Base-by-base conservation (phyloP, 305 asterid species). In the Solanum hybrid region DNA sequence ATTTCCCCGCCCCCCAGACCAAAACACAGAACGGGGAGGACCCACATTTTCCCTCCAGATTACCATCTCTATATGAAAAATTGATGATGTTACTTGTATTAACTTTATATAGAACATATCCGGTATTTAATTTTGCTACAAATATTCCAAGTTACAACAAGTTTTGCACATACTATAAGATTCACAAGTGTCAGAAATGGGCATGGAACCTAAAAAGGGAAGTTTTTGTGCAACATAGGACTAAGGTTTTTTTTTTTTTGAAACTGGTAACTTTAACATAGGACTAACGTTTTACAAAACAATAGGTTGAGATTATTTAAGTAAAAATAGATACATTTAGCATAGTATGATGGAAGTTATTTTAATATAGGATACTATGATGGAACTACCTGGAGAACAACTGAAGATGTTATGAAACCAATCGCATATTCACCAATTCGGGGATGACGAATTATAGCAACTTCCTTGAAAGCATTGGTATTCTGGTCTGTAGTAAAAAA, bases 391-490 rank as follows among this genome's bases (percentile, higher is more conserved):
- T 97, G 99, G 88, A 97, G 98, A 87, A 95, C 90, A 46, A 97
- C 95, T 40, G 99, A 90, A 37, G 99, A 97, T 36, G 99, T 97
- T 77, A 97, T 96, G 90, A 96, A 96, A 87, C 99, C 99, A 39
- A 96, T 88, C 46, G 97, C 99, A 92, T 97, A 97, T 95, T 97
- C 99, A 88, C 99, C 99, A 92, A 94, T 93, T 92, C 99, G 98
- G 89, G 99, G 99, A 94, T 97, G 98, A 11, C 97, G 98, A 69
- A 97, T 95, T 88, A 97, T 97, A 71, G 98, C 98, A 36, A 97
- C 98, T 93, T 97, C 99, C 95, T 97, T 97, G 95, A 97, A 97
- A 91, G 99, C 99, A 89, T 96, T 95, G 87, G 97, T 95, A 90
- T 96, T 93, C 90, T 97, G 98, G 91, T 97, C 99, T 96, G 96